These are phyloP conservation scores for Acer saccharum DNA, from an alignment of 345 rosid genomes.

Conservation along the genomic window DNA sequence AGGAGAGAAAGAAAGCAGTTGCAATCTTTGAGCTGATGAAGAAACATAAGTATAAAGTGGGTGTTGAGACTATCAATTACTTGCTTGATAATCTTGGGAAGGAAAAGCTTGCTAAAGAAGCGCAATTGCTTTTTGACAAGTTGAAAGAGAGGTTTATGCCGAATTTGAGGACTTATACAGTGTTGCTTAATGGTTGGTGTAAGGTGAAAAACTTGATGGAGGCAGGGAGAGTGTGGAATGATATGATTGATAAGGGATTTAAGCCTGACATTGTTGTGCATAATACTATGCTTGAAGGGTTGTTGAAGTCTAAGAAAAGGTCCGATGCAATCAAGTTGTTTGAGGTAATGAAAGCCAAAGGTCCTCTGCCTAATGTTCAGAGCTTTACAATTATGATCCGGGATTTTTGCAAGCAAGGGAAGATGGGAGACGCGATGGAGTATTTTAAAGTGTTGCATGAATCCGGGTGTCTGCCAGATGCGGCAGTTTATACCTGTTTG, in stretches of 20 bases:
- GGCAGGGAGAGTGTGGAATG: slow-evolving; percentile 89
- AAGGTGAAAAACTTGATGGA: slow-evolving; percentile 79
- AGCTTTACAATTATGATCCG: slow-evolving; percentile 78
- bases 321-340: slow-evolving; percentile 84
- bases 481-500: slow-evolving; percentile 80
- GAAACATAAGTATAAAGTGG: slow-evolving; percentile 64
- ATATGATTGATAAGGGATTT: slow-evolving; percentile 81
- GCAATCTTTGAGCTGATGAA: slow-evolving; percentile 92
- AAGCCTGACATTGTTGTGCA: slow-evolving; percentile 72
- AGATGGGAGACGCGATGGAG: slow-evolving; percentile 68
- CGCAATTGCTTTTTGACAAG: slow-evolving; percentile 70
- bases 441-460: slow-evolving; percentile 79
- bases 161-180: slow-evolving; percentile 70
- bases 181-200: slow-evolving; percentile 84
- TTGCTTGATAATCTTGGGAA: slow-evolving; percentile 82
- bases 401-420: slow-evolving; percentile 70
- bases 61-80: slow-evolving; percentile 68
- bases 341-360: slow-evolving; percentile 82
- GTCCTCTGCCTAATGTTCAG: slow-evolving; percentile 63
- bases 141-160: slow-evolving; percentile 72
- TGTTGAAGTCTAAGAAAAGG: slow-evolving; percentile 62
- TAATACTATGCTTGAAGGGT: slow-evolving; percentile 80
- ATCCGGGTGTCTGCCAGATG: slow-evolving; percentile 62
- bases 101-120: slow-evolving; percentile 87
- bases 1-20: slow-evolving; percentile 91